These are phyloP conservation scores for Meira miltonrushii DNA, from an alignment of 1,284 basidiomycete genomes.

Conservation along the genomic window DNA sequence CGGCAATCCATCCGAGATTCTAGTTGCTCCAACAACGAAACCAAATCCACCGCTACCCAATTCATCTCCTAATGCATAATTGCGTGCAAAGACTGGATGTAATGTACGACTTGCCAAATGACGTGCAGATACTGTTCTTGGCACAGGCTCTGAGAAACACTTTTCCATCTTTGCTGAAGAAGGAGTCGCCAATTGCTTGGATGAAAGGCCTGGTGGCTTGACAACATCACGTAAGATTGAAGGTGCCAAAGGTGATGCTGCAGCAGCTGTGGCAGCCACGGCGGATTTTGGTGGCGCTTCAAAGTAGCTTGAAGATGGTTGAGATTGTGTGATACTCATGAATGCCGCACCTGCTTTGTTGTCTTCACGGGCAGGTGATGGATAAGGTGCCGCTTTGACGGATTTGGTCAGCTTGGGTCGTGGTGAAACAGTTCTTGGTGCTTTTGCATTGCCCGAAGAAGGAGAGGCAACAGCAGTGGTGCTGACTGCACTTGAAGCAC, in stretches of 20 bases:
- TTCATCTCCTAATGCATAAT: conserved; percentile 65
- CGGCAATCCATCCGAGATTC: conserved; percentile 58
- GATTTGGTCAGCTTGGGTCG: not conserved
- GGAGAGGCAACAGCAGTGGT: conserved; percentile 25
- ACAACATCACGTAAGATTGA: conserved; percentile 21
- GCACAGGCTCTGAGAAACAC: conserved; percentile 25
- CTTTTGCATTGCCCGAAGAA: conserved; percentile 28
- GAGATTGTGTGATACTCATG: conserved; percentile 2
- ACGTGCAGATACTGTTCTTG: conserved; percentile 34
- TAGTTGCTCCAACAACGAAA: conserved; percentile 62
- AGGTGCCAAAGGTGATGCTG: conserved; percentile 18
- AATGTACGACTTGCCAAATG: conserved; percentile 58
- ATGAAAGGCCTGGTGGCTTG: conserved; percentile 47
- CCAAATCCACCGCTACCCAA: conserved; percentile 86
- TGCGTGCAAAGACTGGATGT: conserved; percentile 63
- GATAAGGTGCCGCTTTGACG: conserved; percentile 16
- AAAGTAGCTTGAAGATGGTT: conserved; percentile 6
- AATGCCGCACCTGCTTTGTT: conserved; percentile 4
- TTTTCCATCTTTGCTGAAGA: conserved; percentile 49
- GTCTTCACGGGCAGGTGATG: not conserved
- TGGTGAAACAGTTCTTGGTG: conserved; percentile 6
- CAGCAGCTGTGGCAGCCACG: not conserved
- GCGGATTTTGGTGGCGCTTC: not conserved
- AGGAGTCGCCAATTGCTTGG: conserved; percentile 57
- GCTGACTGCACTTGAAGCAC: conserved; percentile 17